Evolutionary conservation across 352 stramenopile species (phyloP).

Genomic region (Phytopythium chamaehyphon): DNA sequence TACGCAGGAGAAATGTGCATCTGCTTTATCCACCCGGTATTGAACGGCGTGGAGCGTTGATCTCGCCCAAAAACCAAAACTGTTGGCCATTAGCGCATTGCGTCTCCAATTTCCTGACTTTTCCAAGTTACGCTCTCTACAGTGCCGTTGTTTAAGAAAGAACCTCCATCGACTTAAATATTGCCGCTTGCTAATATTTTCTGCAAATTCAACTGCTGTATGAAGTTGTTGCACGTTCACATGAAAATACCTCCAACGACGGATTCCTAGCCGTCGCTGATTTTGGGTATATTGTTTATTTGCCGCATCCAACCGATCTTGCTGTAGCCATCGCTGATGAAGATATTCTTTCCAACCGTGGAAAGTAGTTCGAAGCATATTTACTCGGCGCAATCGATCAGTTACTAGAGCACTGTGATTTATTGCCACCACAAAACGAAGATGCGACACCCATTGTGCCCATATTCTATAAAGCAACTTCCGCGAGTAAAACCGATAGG

Average conservation of each 20-base stretch:
- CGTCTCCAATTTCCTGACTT: not conserved
- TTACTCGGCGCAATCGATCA: constrained; percentile 18
- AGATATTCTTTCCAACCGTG: constrained; percentile 16
- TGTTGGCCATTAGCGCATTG: constrained; percentile 3
- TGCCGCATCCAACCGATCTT: constrained; percentile 5
- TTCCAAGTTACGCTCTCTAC: not conserved
- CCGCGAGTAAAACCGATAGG: constrained; percentile 8
- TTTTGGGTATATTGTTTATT: constrained; percentile 2
- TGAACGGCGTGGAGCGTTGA: not conserved
- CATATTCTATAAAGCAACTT: constrained; percentile 15
- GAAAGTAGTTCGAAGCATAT: constrained; percentile 20
- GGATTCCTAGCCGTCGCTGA: not conserved
- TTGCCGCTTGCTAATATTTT: not conserved
- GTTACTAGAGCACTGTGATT: constrained; percentile 22
- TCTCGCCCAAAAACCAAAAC: not conserved
- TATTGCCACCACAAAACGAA: constrained; percentile 19
- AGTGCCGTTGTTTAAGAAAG: too few species aligned
- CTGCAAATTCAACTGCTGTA: not conserved
- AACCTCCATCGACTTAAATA: not conserved
- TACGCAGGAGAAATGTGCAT: constrained; percentile 12
- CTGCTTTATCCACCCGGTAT: constrained; percentile 10
- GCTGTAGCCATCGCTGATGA: constrained; percentile 6
- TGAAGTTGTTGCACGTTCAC: not conserved
- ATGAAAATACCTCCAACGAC: not conserved
- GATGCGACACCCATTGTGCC: constrained; percentile 14